phyloP scores from a whole-genome alignment of 495 filamentous ascomycete species.

The Aspergillus asperescens region DNA sequence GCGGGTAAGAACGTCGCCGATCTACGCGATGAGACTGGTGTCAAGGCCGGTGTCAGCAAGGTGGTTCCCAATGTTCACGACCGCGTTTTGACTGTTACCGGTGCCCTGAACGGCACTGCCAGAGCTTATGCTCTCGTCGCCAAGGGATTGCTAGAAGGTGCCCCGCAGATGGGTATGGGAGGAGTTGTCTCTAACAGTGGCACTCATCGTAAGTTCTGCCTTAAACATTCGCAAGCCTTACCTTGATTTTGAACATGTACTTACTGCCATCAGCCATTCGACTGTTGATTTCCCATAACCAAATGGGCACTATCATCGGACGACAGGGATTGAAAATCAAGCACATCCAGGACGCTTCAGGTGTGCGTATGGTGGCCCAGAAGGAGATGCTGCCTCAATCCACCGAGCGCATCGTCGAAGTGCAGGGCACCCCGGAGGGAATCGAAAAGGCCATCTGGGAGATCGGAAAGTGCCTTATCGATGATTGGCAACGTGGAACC shows the following conservation, averaged over 20 bases:
- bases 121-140: conserved; percentile 92
- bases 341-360: conserved; percentile 95
- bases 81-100: conserved; percentile 91
- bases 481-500: conserved; percentile 94
- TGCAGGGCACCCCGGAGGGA: conserved; percentile 86
- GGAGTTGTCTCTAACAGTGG: conserved; percentile 77
- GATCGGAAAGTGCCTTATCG: conserved; percentile 96
- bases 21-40: conserved; percentile 92
- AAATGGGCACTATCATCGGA: conserved; percentile 99
- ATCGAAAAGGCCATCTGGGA: conserved; percentile 97
- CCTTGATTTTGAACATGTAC: conserved; percentile 7
- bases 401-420: conserved; percentile 96
- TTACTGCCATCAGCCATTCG: conserved; percentile 71
- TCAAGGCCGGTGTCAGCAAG: conserved; percentile 97
- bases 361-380: conserved; percentile 97
- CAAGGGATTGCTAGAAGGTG: conserved; percentile 83
- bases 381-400: conserved; percentile 99
- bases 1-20: conserved; percentile 97
- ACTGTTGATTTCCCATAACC: conserved; percentile 96
- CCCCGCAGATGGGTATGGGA: conserved; percentile 91
- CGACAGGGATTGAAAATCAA: conserved; percentile 97
- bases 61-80: conserved; percentile 96
- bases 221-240: neutral
- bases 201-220: conserved; percentile 78
- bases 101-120: conserved; percentile 75